A percentile compares a stretch with the other conserved stretches of the same genome.
Conservation (phyloP, 1,284 basidiomycete genomes). For the Mycena sp. region DNA sequence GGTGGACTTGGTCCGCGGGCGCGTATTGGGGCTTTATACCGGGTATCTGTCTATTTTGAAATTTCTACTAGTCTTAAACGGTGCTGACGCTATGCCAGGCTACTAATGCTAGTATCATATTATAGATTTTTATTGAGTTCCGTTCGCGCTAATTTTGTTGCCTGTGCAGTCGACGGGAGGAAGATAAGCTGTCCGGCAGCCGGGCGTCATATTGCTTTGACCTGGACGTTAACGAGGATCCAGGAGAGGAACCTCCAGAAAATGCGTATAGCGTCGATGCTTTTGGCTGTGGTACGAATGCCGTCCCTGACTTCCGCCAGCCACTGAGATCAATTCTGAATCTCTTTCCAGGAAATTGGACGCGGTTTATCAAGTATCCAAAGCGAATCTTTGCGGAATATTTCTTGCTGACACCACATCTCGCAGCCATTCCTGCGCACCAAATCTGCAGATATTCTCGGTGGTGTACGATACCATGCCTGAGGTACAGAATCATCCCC, state of each 20-base stretch:
- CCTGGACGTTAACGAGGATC: conserved; percentile 18
- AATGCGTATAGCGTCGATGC: conserved; percentile 27
- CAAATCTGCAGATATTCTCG: conserved; percentile 64
- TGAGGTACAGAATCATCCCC: conserved; percentile 55
- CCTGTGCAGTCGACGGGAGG: conserved; percentile 39
- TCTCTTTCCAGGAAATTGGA: conserved; percentile 68
- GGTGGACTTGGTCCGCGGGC: too few relatives aligned
- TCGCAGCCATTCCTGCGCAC: conserved; percentile 69
- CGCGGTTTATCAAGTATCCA: conserved; percentile 64
- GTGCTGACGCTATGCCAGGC: conserved; percentile 28
- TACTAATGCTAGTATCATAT: conserved; percentile 42
- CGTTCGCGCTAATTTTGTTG: not conserved
- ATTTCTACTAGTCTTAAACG: not conserved
- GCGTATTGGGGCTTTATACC: conserved; percentile 28
- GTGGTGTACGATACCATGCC: conserved; percentile 70
- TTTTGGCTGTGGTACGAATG: conserved; percentile 6
- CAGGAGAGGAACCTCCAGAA: conserved; percentile 16
- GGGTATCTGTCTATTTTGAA: conserved; percentile 15
- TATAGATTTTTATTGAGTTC: not conserved
- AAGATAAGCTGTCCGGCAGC: conserved; percentile 22
- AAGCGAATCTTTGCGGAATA: not conserved
- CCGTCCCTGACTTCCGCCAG: not conserved
- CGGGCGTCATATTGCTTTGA: conserved; percentile 22
- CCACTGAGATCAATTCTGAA: too few relatives aligned
- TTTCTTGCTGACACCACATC: not conserved